Evolutionary conservation across 2,329 filamentous ascomycete species (phyloP).

Genomic region (Alternaria alternata): DNA sequence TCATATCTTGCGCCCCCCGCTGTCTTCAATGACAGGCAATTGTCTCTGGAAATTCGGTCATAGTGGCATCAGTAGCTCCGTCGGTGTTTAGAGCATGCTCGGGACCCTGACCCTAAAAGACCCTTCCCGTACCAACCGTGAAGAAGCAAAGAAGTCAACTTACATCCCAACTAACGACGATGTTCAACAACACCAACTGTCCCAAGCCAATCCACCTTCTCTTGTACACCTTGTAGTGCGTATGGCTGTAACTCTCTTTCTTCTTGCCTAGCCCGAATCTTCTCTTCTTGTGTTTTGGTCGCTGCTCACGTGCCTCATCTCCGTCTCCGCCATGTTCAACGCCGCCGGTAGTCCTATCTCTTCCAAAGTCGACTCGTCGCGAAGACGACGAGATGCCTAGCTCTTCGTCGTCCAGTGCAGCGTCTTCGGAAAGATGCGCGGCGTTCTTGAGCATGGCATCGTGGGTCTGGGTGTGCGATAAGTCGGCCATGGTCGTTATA

Average conservation of each 20-base stretch:
- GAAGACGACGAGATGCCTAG: background rate
- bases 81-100: background rate
- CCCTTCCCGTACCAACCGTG: background rate
- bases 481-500: conserved; percentile 28
- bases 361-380: conserved; percentile 2
- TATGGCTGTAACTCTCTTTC: conserved; percentile 38
- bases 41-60: too few relatives aligned
- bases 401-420: conserved; percentile 3
- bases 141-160: conserved; percentile 53
- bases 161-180: conserved; percentile 95
- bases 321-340: background rate
- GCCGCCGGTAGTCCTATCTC: conserved; percentile 2
- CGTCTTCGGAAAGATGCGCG: background rate
- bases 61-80: background rate
- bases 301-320: background rate
- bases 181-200: conserved; percentile 86
- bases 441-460: conserved; percentile 25
- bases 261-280: conserved; percentile 13
- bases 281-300: background rate
- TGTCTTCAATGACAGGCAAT: background rate
- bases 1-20: too few relatives aligned
- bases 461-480: conserved; percentile 19
- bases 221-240: conserved; percentile 71
- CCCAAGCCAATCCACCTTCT: conserved; percentile 87
- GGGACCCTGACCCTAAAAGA: background rate